These are phyloP conservation scores for Penicillium dipodomyicola DNA, from an alignment of 495 filamentous ascomycete species.

Conservation along the genomic window DNA sequence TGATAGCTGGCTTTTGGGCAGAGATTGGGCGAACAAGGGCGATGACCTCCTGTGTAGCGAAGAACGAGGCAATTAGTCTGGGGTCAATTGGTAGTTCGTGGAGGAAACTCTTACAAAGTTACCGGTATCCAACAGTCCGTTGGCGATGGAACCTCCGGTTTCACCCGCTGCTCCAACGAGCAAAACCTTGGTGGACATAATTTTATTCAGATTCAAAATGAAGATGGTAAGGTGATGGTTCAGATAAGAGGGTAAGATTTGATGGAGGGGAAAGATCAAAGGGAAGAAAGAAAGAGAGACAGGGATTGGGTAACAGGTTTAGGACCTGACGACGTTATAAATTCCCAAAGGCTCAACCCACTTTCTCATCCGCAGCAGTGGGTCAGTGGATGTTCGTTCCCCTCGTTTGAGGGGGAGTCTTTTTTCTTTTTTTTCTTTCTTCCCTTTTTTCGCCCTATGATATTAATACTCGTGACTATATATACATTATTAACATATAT, in stretches of 20 bases:
- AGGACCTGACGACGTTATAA: slow-evolving; percentile 38
- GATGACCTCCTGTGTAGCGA: slow-evolving; percentile 42
- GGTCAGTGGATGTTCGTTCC: slow-evolving; percentile 42
- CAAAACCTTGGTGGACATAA: slow-evolving; percentile 46
- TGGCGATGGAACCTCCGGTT: slow-evolving; percentile 51
- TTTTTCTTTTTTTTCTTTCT: slow-evolving; percentile 2
- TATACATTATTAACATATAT: background rate
- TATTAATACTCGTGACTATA: slow-evolving; percentile 6
- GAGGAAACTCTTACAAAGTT: slow-evolving; percentile 32
- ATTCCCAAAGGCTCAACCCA: slow-evolving; percentile 34
- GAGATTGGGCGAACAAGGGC: slow-evolving; percentile 51
- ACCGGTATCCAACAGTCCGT: slow-evolving; percentile 42
- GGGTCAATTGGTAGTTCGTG: background rate
- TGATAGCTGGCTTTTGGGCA: slow-evolving; percentile 45
- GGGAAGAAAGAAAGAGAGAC: slow-evolving; percentile 16
- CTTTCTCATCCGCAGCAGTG: slow-evolving; percentile 36
- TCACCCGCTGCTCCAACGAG: slow-evolving; percentile 49
- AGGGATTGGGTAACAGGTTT: slow-evolving; percentile 19
- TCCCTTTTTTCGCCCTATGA: slow-evolving; percentile 8
- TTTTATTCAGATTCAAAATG: slow-evolving; percentile 23
- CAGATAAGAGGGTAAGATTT: slow-evolving; percentile 8
- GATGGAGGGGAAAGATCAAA: slow-evolving; percentile 5
- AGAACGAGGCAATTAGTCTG: slow-evolving; percentile 9
- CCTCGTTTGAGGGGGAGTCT: slow-evolving; percentile 26
- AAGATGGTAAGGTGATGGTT: background rate